Evolutionary conservation across 805 yeast species (phyloP).

Genomic region (Wickerhamiella occidentalis): DNA sequence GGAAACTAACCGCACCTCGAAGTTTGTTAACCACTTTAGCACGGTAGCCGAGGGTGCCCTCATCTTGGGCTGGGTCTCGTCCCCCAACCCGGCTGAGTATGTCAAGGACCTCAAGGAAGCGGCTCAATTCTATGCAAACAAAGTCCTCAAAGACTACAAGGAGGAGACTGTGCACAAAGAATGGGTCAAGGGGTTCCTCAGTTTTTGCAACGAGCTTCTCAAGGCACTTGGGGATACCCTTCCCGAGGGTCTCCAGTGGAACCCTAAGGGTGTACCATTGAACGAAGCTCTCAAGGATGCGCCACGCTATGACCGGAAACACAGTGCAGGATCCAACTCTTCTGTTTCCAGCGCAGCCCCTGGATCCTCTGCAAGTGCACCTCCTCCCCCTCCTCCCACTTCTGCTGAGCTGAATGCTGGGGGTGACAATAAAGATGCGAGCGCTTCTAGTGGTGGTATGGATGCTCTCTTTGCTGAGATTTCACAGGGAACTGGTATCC

Average conservation of each 20-base stretch:
- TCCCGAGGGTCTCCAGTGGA: constrained; percentile 79
- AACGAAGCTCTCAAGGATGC: constrained; percentile 30
- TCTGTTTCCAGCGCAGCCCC: constrained; percentile 26
- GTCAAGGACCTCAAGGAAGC: constrained; percentile 80
- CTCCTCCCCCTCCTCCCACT: constrained; percentile 84
- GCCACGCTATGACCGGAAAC: background rate
- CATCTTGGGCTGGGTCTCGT: constrained; percentile 81
- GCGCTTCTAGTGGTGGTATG: constrained; percentile 29
- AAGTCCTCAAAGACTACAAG: constrained; percentile 73
- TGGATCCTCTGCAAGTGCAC: constrained; percentile 39
- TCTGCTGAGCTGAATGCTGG: constrained; percentile 42
- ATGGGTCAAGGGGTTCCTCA: constrained; percentile 65
- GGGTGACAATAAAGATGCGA: constrained; percentile 21
- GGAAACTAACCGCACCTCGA: constrained; percentile 61
- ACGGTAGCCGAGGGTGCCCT: constrained; percentile 84
- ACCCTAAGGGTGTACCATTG: constrained; percentile 45
- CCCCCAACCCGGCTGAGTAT: constrained; percentile 52
- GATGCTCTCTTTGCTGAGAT: constrained; percentile 86
- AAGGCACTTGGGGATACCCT: constrained; percentile 65
- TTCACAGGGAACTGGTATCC: constrained; percentile 72
- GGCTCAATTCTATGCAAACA: constrained; percentile 87
- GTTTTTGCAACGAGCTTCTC: constrained; percentile 57
- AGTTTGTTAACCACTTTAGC: constrained; percentile 57
- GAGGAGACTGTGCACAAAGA: constrained; percentile 60
- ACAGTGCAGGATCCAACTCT: constrained; percentile 18